These are phyloP conservation scores for Dictyostelium brefeldianum DNA, from an alignment of 78 protist species.

Conservation along the genomic window DNA sequence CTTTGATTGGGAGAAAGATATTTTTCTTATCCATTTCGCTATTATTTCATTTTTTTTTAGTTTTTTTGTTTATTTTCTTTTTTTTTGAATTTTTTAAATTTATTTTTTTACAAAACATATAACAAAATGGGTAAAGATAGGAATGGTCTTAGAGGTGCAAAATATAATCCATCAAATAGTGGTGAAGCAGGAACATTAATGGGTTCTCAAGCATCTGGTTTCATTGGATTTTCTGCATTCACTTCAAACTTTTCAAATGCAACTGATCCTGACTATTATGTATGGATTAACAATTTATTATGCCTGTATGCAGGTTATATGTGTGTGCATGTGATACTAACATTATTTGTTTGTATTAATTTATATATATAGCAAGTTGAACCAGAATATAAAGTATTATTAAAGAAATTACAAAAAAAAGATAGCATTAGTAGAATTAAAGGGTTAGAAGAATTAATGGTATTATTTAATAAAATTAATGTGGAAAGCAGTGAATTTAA, in stretches of 20 bases:
- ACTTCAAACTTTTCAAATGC: conserved; percentile 48
- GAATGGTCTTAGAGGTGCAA: conserved; percentile 24
- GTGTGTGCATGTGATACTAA: no score
- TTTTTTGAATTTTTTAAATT: neutral
- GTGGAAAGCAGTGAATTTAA: neutral
- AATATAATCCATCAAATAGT: conserved; percentile 45
- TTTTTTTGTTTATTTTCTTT: neutral
- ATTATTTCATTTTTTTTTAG: neutral
- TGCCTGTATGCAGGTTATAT: no score
- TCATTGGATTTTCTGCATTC: conserved; percentile 72
- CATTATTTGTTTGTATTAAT: no score
- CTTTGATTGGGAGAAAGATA: no score
- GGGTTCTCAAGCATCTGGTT: conserved; percentile 17
- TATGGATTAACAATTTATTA: neutral
- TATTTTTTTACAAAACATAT: neutral
- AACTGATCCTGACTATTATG: conserved; percentile 59
- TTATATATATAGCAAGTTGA: no score
- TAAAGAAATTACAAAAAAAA: conserved; percentile 58
- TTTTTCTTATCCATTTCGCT: no score
- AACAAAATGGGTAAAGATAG: conserved; percentile 21
- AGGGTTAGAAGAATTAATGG: conserved; percentile 47
- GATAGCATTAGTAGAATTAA: conserved; percentile 65
- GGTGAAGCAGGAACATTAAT: conserved; percentile 19
- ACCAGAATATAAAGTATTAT: conserved; percentile 71
- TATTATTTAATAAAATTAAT: conserved; percentile 37